Percentiles rank a stretch among this genome's conserved stretches.
phyloP scores from a whole-genome alignment of 2,329 filamentous ascomycete genomes.

The Venturia nashicola region DNA sequence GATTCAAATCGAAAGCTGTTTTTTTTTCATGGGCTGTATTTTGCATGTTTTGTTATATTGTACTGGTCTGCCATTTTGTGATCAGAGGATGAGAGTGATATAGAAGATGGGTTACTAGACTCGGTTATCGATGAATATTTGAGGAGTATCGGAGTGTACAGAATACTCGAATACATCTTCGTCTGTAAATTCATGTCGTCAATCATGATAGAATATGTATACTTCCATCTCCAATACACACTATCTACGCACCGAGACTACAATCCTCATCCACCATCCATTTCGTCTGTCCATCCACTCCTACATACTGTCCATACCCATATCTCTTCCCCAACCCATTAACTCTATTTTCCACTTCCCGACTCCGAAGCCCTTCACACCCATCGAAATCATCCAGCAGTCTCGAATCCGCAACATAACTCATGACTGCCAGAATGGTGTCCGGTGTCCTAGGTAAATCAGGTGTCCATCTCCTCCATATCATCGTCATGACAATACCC shows the following conservation, averaged over 20 bases:
- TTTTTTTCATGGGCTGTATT: no score
- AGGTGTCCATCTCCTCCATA: conserved; percentile 8
- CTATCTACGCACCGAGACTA: background rate
- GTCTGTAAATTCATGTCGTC: background rate
- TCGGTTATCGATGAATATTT: no score
- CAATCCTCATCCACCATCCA: conserved; percentile 10
- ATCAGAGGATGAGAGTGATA: no score
- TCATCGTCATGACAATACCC: background rate
- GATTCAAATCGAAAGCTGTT: no score
- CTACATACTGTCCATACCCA: conserved; percentile 6
- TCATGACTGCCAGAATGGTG: conserved; percentile 10
- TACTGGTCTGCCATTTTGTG: no score
- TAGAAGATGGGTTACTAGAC: no score
- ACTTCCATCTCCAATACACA: background rate
- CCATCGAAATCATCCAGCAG: conserved; percentile 10
- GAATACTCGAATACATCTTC: background rate
- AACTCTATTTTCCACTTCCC: background rate
- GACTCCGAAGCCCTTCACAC: background rate
- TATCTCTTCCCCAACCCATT: conserved; percentile 9
- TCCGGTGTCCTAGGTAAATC: conserved; percentile 11
- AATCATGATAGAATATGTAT: background rate
- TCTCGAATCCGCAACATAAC: conserved; percentile 8
- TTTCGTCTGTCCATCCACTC: conserved; percentile 5
- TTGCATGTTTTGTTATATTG: no score
- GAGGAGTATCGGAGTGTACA: background rate